Base-by-base conservation (phyloP, 2,329 filamentous ascomycete genomes). In the Fusarium sp. region DNA sequence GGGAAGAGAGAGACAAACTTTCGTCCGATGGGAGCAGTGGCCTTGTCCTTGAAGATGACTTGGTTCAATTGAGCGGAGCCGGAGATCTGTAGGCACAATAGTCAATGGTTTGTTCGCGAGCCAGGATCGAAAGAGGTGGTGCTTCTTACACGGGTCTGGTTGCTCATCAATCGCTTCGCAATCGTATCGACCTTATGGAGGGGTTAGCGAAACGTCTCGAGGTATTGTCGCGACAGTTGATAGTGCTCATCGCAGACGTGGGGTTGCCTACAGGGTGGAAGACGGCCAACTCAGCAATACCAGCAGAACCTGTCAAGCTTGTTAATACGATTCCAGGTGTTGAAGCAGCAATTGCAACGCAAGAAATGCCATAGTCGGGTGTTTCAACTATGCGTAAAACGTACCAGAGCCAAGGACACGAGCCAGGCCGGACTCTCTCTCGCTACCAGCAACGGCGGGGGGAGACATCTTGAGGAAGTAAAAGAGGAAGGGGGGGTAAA, bases 81-180 rank as follows among this genome's bases (percentile, higher is more conserved):
- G 64, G 73, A 48, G 64, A 82, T 70, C 79, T 81, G 61, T 24
- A 30, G 19, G 44, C 24, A 62, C 22, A 28, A 10, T 49, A 41
- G 59, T 73, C 67, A 75, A 67, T 62, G 35, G 40, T 47, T 22
- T 45, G 20, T 55, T 60, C 59, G 41, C 26, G 45, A 20, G 19
- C 24, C 8, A 55, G 30, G 44, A 26, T 57, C 55, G 50, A 71
- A 20, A 30, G 44, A 32, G 35, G n/a, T 81, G 73, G 79, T 92
- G 49, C 87, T 83, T 85, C 92, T 77, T 79, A 81, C 79, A 69
- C 77, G 77, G 66, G 89, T 89, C 80, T 97, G 91, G 82, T 99
- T 97, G 89, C 94, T 97, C 96, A 99, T 99, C 82, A 99, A 89
- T 73, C 96, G 93, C 87, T 99, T 99, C 68, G 96, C 95, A 76